A percentile compares a stretch with the other conserved stretches of the same genome.
phyloP scores from a whole-genome alignment of 257 asterid species.

The Penstemon barbatus region DNA sequence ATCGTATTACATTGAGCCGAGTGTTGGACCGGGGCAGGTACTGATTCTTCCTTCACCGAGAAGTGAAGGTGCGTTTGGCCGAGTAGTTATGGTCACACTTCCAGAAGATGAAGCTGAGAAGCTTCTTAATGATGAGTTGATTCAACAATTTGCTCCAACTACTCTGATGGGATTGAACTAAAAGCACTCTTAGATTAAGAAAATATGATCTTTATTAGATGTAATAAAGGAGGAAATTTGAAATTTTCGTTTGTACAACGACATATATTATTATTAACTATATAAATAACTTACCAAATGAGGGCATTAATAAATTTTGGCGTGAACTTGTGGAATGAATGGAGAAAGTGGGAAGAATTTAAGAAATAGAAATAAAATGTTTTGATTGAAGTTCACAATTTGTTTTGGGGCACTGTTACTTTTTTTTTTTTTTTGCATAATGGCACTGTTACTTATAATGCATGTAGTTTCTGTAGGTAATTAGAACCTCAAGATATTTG shows the following conservation, averaged over 20 bases:
- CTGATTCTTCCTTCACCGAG: constrained; percentile 30
- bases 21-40: constrained; percentile 34
- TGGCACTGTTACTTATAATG: too few species aligned
- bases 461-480: too few species aligned
- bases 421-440: too few species aligned
- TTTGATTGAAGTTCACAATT: neutral
- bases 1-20: constrained; percentile 43
- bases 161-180: constrained; percentile 44
- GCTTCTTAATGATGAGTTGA: constrained; percentile 47
- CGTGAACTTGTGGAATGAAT: too few species aligned
- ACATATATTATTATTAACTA: neutral
- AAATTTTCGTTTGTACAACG: neutral
- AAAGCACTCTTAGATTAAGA: constrained; percentile 1
- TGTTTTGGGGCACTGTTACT: too few species aligned
- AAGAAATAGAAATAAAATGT: neutral
- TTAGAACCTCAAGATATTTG: too few species aligned
- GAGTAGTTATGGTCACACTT: constrained; percentile 55
- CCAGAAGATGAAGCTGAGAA: constrained; percentile 45
- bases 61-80: constrained; percentile 25
- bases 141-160: constrained; percentile 39
- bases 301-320: too few species aligned
- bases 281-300: neutral
- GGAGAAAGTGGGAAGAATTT: neutral
- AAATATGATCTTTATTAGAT: neutral
- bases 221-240: neutral